Conservation (phyloP, 768 basidiomycete species). For the Mycena maculata region DNA sequence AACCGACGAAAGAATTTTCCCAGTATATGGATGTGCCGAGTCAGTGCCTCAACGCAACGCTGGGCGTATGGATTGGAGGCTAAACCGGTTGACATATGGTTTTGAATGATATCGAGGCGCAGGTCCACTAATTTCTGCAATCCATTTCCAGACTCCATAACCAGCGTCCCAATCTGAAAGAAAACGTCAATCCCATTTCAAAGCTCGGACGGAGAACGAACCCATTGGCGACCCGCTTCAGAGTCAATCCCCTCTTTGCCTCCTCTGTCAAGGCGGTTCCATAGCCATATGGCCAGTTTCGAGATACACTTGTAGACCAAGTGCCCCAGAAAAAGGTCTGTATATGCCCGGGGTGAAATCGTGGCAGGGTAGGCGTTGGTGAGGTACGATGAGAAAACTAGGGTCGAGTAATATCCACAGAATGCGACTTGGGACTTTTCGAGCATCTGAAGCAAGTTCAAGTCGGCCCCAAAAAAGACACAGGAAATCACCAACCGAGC, state of each 20-base stretch:
- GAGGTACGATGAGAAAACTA: conserved; percentile 55
- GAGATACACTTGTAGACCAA: conserved; percentile 80
- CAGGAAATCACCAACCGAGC: conserved; percentile 54
- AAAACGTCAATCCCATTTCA: conserved; percentile 13
- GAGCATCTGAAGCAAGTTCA: conserved; percentile 57
- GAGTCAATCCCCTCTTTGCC: conserved; percentile 54
- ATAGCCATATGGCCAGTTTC: conserved; percentile 80
- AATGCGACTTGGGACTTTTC: conserved; percentile 65
- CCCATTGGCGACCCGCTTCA: conserved; percentile 62
- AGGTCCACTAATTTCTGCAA: conserved; percentile 65
- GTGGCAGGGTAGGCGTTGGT: conserved; percentile 54
- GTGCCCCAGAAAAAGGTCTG: conserved; percentile 67
- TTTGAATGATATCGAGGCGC: conserved; percentile 65
- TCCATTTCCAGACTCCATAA: conserved; percentile 68
- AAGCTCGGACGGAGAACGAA: conserved; percentile 42
- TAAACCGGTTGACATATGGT: conserved; percentile 50
- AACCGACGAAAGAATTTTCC: conserved; percentile 86
- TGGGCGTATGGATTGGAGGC: conserved; percentile 50
- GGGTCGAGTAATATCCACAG: conserved; percentile 68
- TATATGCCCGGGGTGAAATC: conserved; percentile 47
- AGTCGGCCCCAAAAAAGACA: conserved; percentile 14
- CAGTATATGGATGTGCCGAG: conserved; percentile 75
- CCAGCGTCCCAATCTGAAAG: conserved; percentile 70
- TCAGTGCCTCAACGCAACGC: conserved; percentile 66
- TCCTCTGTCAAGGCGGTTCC: conserved; percentile 62